These are phyloP conservation scores for Tilletiopsis washingtonensis DNA, from an alignment of 1,284 basidiomycete genomes.

Conservation along the genomic window DNA sequence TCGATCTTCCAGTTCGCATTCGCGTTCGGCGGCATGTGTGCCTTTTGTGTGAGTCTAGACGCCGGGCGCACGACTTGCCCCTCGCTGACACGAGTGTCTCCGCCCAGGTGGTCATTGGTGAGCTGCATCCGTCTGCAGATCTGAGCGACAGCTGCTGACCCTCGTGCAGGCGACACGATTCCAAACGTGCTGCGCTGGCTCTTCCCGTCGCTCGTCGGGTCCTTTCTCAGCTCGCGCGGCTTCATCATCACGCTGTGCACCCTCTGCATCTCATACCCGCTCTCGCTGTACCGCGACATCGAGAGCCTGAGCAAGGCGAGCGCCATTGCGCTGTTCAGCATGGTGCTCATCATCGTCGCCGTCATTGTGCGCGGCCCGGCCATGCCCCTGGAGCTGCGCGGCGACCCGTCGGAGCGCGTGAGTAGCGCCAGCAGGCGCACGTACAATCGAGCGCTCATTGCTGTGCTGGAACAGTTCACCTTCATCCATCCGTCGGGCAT, in stretches of 20 bases:
- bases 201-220: conserved; percentile 73
- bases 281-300: conserved; percentile 93
- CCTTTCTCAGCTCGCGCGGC: conserved; percentile 71
- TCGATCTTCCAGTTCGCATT: conserved; percentile 97
- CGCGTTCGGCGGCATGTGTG: conserved; percentile 75
- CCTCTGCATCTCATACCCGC: conserved; percentile 64
- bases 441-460: conserved; percentile 41
- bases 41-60: conserved; percentile 30
- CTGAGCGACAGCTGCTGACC: no score
- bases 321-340: conserved; percentile 66
- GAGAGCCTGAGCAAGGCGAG: conserved; percentile 91
- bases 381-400: conserved; percentile 69
- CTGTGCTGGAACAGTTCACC: conserved; percentile 58
- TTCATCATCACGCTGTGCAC: conserved; percentile 62
- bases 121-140: no score
- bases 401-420: conserved; percentile 50
- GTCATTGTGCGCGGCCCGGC: conserved; percentile 79
- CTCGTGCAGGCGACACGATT: conserved; percentile 63
- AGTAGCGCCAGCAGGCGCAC: conserved; percentile 45
- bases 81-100: neutral
- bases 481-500: conserved; percentile 66
- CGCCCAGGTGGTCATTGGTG: conserved; percentile 51
- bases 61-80: neutral
- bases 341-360: conserved; percentile 84
- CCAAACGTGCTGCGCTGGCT: conserved; percentile 79